These are phyloP conservation scores for Clarireedia sp. DNA, from an alignment of 2,329 filamentous ascomycete species.

Conservation along the genomic window DNA sequence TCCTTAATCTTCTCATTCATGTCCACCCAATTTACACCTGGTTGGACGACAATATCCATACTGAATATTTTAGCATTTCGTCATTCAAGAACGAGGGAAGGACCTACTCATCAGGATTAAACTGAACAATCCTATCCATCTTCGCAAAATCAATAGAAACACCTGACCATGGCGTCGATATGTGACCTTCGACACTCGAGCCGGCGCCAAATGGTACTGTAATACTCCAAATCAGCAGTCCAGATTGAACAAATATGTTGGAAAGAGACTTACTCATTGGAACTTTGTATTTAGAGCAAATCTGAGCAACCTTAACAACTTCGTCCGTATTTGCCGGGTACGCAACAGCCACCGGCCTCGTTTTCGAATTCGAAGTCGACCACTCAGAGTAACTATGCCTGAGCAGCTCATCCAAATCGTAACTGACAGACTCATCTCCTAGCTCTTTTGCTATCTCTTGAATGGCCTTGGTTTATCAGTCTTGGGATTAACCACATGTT, in stretches of 20 bases:
- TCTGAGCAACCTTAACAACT: conserved; percentile 52
- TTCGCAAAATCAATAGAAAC: conserved; percentile 80
- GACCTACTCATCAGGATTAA: conserved; percentile 63
- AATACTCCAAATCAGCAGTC: not conserved
- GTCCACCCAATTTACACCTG: conserved; percentile 79
- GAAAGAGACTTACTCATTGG: conserved; percentile 56
- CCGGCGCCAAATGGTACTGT: conserved; percentile 5
- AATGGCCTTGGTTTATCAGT: conserved; percentile 4
- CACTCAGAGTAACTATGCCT: conserved; percentile 57
- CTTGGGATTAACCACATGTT: not conserved
- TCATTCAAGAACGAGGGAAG: not conserved
- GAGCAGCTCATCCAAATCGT: conserved; percentile 45
- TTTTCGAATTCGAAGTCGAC: conserved; percentile 50
- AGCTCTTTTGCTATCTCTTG: conserved; percentile 1
- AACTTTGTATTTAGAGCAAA: conserved; percentile 69
- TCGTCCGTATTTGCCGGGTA: conserved; percentile 54
- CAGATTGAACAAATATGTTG: not conserved
- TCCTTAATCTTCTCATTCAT: conserved; percentile 63
- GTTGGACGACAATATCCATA: conserved; percentile 88
- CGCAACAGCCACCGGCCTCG: conserved; percentile 52
- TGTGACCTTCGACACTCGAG: conserved; percentile 60
- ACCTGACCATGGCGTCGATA: conserved; percentile 75
- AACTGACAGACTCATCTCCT: not conserved
- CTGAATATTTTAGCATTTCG: not conserved
- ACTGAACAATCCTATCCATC: conserved; percentile 73